Percentiles rank a stretch among this genome's conserved stretches.
phyloP scores from a whole-genome alignment of 805 yeast genomes.

The Candida koratica region DNA sequence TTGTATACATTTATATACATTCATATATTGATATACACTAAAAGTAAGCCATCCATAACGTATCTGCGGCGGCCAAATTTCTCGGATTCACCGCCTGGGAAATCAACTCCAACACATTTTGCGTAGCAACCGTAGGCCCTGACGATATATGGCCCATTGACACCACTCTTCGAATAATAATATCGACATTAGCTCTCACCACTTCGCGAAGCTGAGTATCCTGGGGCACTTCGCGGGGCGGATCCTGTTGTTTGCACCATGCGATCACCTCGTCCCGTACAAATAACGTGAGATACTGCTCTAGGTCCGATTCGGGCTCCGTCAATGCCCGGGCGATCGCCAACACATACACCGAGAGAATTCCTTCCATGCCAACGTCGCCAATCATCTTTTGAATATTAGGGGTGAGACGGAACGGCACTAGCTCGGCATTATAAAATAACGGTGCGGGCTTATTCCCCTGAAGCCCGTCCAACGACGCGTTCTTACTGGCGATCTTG shows the following conservation, averaged over 20 bases:
- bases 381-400: conserved; percentile 92
- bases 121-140: conserved; percentile 81
- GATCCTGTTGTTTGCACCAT: conserved; percentile 87
- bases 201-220: conserved; percentile 82
- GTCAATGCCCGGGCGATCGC: conserved; percentile 82
- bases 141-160: conserved; percentile 57
- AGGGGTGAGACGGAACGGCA: conserved; percentile 95
- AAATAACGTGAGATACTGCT: conserved; percentile 85
- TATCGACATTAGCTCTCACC: conserved; percentile 83
- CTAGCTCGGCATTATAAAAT: conserved; percentile 86
- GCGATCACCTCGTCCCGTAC: conserved; percentile 93
- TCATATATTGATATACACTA: too few species aligned
- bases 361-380: conserved; percentile 88
- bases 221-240: conserved; percentile 66
- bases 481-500: conserved; percentile 58
- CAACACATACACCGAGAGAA: conserved; percentile 79
- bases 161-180: conserved; percentile 71
- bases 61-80: conserved; percentile 85
- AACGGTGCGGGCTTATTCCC: conserved; percentile 67
- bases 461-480: conserved; percentile 44
- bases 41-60: conserved; percentile 93
- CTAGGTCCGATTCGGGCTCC: conserved; percentile 89
- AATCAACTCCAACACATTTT: conserved; percentile 82
- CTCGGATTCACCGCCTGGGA: conserved; percentile 95
- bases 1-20: conserved; percentile 15